Evolutionary conservation across 306 rosid genomes (phyloP).

Genomic region (Arachis hypogaea): DNA sequence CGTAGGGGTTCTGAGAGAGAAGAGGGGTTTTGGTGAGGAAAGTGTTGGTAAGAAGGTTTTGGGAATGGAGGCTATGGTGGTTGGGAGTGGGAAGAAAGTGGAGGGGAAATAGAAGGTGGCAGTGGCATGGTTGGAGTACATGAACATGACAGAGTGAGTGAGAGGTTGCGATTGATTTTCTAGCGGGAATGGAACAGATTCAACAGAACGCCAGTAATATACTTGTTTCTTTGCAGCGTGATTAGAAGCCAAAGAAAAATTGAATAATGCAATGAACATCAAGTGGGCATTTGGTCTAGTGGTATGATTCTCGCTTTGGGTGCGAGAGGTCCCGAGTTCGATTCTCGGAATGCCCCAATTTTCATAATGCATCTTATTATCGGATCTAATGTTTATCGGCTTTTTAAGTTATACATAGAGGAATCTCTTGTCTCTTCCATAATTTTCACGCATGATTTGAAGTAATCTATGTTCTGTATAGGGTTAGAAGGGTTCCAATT

Average conservation of each 20-base stretch:
- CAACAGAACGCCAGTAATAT: too few species aligned
- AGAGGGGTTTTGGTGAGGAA: constrained; percentile 35
- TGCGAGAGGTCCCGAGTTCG: constrained; percentile 29
- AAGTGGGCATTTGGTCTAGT: constrained; percentile 18
- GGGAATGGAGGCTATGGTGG: constrained; percentile 42
- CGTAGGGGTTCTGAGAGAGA: constrained; percentile 30
- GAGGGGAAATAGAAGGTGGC: constrained; percentile 44
- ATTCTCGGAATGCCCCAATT: constrained; percentile 17
- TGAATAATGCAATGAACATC: too few species aligned
- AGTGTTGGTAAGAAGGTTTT: constrained; percentile 37
- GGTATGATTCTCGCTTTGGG: constrained; percentile 27
- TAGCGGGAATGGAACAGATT: too few species aligned
- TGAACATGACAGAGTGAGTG: constrained; percentile 42
- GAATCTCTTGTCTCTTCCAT: constrained; percentile 39
- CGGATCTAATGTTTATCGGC: neutral
- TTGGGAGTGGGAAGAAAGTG: constrained; percentile 38
- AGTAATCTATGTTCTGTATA: neutral
- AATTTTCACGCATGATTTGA: constrained; percentile 28
- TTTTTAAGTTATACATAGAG: too few species aligned
- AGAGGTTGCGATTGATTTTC: too few species aligned
- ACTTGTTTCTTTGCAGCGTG: too few species aligned
- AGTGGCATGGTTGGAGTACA: constrained; percentile 54
- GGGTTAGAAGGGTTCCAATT: constrained; percentile 3
- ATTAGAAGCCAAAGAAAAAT: too few species aligned
- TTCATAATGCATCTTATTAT: too few species aligned